Evolutionary conservation across 768 basidiomycete species (phyloP), one percentile per base, ranked within the genome.

Genomic region (Paxillus involutus): DNA sequence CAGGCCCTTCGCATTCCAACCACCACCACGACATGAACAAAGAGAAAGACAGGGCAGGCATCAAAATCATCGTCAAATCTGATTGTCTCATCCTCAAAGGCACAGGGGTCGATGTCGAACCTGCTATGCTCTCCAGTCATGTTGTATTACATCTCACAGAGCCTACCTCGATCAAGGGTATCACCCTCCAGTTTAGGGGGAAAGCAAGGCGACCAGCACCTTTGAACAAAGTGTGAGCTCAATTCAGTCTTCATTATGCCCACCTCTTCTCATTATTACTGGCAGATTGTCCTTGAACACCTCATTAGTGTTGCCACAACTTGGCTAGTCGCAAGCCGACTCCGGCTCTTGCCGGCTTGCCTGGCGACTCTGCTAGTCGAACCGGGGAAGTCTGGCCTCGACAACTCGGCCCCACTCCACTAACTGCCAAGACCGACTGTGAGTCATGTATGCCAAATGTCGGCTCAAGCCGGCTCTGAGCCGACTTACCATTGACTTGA

Each of bases 131-230:
- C 58, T 85, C 85, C 42, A 96, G 96, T 5, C 80, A 86, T 64
- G 82, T 98, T 62, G 80, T 85, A 9, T 77, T 98, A 59, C 80
- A 86, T 69, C 81, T 98, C 41, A 75, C 79, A 2, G 92, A 98
- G 72, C 77, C 89, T 17, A 94, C 89, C 0, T 84, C 91, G 50
- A 83, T 91, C 71, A 90, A 86, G 65, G 88, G 93, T 70, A 84
- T 93, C 53, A 91, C 82, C 3, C 83, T 98, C 51, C 84, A 87
- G 56, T 90, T 97, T 66, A 77, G 83, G 57, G 94, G 94, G 19
- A 94, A 92, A 71, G 89, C 86, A 4, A 83, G 80, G 54, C 73
- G 94, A 0, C 89, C 90, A 6, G 73, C 78, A 16, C 70, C 78
- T 5, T 63, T 79, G 13, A 65, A 71, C 53, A 89, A 90, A 44